phyloP scores from a whole-genome alignment of 768 basidiomycete species.

The Boletus vinaceobasis region DNA sequence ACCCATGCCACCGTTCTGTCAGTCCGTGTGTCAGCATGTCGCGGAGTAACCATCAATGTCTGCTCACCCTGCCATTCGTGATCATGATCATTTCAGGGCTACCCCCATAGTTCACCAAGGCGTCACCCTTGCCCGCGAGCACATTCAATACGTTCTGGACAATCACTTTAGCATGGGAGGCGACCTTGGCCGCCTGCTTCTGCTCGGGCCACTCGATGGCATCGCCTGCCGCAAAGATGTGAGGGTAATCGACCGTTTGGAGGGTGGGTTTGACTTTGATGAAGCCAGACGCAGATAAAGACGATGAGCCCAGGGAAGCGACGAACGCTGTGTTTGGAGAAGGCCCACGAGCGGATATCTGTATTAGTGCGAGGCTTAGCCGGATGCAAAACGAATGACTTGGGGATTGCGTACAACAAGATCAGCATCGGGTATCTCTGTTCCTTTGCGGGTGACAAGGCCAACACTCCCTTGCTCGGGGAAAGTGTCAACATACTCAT shows the following conservation, averaged over 20 bases:
- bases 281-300: conserved; percentile 35
- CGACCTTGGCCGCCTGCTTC: conserved; percentile 52
- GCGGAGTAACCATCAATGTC: background rate
- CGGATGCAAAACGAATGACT: background rate
- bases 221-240: conserved; percentile 66
- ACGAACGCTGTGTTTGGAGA: conserved; percentile 56
- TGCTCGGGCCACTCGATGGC: conserved; percentile 62
- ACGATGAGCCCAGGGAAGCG: conserved; percentile 38
- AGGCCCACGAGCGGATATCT: conserved; percentile 31
- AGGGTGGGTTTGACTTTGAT: conserved; percentile 58
- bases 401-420: conserved; percentile 46
- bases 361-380: conserved; percentile 1
- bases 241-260: conserved; percentile 47
- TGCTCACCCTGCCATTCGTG: conserved; percentile 51
- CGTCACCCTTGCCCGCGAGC: conserved; percentile 34
- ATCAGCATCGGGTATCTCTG: conserved; percentile 46
- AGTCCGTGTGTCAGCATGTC: background rate
- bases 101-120: conserved; percentile 44
- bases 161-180: conserved; percentile 42
- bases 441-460: conserved; percentile 51
- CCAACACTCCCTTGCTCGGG: conserved; percentile 36
- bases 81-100: conserved; percentile 52
- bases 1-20: conserved; percentile 38
- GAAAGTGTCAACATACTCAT: conserved; percentile 49
- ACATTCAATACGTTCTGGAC: conserved; percentile 47